Evolutionary conservation across 192 early-diverging fungal genomes (phyloP).

Genomic region (Endogone sp.): DNA sequence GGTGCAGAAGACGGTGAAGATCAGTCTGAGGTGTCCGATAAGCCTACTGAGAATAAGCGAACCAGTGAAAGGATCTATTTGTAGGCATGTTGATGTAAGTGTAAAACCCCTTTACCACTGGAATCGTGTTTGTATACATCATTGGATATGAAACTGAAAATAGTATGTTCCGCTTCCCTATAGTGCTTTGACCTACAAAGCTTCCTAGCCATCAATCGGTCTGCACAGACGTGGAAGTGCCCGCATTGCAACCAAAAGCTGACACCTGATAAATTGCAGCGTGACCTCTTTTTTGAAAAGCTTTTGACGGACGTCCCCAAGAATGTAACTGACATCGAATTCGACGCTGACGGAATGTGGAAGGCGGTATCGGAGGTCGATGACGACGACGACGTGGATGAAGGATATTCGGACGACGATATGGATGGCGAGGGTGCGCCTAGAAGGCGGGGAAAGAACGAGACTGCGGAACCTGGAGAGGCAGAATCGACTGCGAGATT

Average conservation of each 20-base stretch:
- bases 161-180: not conserved
- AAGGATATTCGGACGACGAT: constrained; percentile 1
- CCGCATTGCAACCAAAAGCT: constrained; percentile 10
- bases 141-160: no score
- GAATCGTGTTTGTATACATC: not conserved
- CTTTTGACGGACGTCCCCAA: constrained; percentile 4
- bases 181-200: constrained; percentile 9
- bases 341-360: not conserved
- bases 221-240: constrained; percentile 8
- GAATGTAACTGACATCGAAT: constrained; percentile 2
- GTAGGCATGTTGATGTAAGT: constrained; percentile 18
- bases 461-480: not conserved
- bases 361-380: not conserved
- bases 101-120: not conserved
- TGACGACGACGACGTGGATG: constrained; percentile 8
- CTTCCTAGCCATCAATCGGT: constrained; percentile 2
- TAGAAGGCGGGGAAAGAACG: not conserved
- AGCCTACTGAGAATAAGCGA: constrained; percentile 18
- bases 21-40: constrained; percentile 16
- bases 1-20: constrained; percentile 10
- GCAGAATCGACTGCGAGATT: not conserved
- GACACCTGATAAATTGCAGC: not conserved
- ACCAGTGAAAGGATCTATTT: constrained; percentile 18
- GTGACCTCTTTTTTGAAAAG: constrained; percentile 6
- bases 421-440: constrained; percentile 5